These are phyloP conservation scores for Ustilago tritici DNA, from an alignment of 1,284 basidiomycete species.

Conservation along the genomic window DNA sequence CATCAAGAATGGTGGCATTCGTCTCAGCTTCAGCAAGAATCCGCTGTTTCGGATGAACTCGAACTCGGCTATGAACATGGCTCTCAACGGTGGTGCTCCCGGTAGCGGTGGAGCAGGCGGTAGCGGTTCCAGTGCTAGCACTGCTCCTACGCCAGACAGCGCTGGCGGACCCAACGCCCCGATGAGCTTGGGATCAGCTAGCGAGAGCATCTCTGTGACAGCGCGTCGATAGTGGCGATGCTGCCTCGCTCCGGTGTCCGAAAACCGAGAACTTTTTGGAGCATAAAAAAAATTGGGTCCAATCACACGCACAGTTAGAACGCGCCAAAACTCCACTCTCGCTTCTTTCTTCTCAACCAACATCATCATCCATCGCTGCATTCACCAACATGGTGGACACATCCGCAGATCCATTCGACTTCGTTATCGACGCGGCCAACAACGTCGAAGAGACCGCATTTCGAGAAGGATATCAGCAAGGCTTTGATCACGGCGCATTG, in stretches of 20 bases:
- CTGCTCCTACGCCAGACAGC: constrained; percentile 11
- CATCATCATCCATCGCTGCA: constrained; percentile 28
- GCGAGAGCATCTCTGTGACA: constrained; percentile 36
- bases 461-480: constrained; percentile 80
- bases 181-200: constrained; percentile 43
- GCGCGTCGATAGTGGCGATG: constrained; percentile 24
- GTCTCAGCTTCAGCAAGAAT: constrained; percentile 79
- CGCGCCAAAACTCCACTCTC: constrained; percentile 16
- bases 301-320: not conserved
- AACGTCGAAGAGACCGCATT: constrained; percentile 75
- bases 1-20: constrained; percentile 89
- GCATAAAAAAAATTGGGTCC: constrained; percentile 21
- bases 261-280: constrained; percentile 21
- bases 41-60: constrained; percentile 61
- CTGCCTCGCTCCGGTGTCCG: not conserved
- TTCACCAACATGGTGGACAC: constrained; percentile 15
- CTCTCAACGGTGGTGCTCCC: constrained; percentile 13
- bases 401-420: constrained; percentile 17
- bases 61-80: constrained; percentile 42
- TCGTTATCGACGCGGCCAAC: constrained; percentile 57
- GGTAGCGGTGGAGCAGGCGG: constrained; percentile 10
- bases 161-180: constrained; percentile 1
- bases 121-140: constrained; percentile 22
- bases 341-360: constrained; percentile 34
- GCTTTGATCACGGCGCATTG: constrained; percentile 84